Conservation (phyloP, 139 green algal genomes). For the Chlamydomonas incerta region DNA sequence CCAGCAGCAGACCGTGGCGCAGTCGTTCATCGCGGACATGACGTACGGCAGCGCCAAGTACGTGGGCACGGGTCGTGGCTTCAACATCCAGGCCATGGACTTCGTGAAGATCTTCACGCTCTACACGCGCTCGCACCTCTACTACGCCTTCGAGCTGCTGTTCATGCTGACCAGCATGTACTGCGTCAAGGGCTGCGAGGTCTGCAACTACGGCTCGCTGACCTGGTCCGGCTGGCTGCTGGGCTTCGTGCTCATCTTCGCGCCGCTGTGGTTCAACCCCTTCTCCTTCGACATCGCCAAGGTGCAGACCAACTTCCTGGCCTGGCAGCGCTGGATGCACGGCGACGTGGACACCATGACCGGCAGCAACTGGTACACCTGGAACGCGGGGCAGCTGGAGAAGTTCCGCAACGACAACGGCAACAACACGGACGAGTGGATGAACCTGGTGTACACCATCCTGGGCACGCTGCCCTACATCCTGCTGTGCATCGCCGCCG, state of each 20-base stretch:
- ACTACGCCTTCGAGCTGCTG: conserved; percentile 63
- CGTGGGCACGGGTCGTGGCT: conserved; percentile 59
- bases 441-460: conserved; percentile 47
- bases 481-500: conserved; percentile 44
- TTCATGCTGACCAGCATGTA: conserved; percentile 54
- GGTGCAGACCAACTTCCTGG: conserved; percentile 52
- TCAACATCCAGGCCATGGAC: conserved; percentile 63
- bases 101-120: conserved; percentile 60
- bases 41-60: conserved; percentile 57
- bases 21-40: conserved; percentile 46
- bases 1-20: conserved; percentile 55
- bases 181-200: conserved; percentile 40
- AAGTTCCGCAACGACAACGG: conserved; percentile 62
- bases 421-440: conserved; percentile 64
- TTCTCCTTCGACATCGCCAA: conserved; percentile 63
- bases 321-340: conserved; percentile 61
- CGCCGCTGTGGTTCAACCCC: conserved; percentile 67
- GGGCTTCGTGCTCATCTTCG: conserved; percentile 52
- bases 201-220: conserved; percentile 48
- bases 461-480: conserved; percentile 40
- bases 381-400: conserved; percentile 54
- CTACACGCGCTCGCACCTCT: conserved; percentile 55
- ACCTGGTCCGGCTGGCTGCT: conserved; percentile 63
- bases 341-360: conserved; percentile 59
- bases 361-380: conserved; percentile 62